Evolutionary conservation across 495 filamentous ascomycete genomes (phyloP).

Genomic region (Immersiella caudata): DNA sequence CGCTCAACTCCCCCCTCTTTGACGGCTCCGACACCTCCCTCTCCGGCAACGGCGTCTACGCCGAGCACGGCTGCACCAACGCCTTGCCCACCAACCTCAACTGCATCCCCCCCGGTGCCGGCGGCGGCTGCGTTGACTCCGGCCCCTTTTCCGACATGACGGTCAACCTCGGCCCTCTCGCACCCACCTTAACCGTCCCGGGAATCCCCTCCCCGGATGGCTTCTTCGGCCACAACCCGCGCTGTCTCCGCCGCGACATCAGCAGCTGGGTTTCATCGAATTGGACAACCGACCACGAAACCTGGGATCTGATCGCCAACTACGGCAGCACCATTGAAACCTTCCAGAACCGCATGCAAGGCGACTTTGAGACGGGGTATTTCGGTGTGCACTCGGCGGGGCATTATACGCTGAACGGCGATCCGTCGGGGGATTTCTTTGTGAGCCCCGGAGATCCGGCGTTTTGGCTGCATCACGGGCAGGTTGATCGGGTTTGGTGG

Average conservation of each 20-base stretch:
- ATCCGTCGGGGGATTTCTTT: conserved; percentile 57
- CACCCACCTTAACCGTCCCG: neutral
- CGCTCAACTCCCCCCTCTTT: conserved; percentile 57
- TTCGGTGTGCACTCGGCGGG: conserved; percentile 63
- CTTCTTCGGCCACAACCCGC: conserved; percentile 53
- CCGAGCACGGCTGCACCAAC: conserved; percentile 5
- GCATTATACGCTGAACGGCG: conserved; percentile 52
- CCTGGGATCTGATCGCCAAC: conserved; percentile 46
- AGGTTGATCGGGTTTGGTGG: conserved; percentile 69
- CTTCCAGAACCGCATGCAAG: conserved; percentile 55
- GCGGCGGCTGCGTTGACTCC: conserved; percentile 63
- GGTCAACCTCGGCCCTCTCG: conserved; percentile 52
- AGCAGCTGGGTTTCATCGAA: conserved; percentile 54
- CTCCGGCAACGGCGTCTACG: conserved; percentile 55
- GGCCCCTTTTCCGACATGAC: conserved; percentile 58
- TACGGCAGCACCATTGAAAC: conserved; percentile 47
- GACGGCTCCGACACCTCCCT: conserved; percentile 58
- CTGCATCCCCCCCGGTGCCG: conserved; percentile 50
- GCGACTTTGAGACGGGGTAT: conserved; percentile 32
- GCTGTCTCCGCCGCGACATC: conserved; percentile 69
- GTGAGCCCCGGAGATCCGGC: conserved; percentile 63
- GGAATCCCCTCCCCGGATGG: neutral
- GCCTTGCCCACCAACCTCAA: conserved; percentile 30
- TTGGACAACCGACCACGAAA: conserved; percentile 32
- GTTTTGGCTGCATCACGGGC: conserved; percentile 69